These are phyloP conservation scores for Clonostachys sp. DNA, from an alignment of 2,329 filamentous ascomycete genomes.

Conservation along the genomic window DNA sequence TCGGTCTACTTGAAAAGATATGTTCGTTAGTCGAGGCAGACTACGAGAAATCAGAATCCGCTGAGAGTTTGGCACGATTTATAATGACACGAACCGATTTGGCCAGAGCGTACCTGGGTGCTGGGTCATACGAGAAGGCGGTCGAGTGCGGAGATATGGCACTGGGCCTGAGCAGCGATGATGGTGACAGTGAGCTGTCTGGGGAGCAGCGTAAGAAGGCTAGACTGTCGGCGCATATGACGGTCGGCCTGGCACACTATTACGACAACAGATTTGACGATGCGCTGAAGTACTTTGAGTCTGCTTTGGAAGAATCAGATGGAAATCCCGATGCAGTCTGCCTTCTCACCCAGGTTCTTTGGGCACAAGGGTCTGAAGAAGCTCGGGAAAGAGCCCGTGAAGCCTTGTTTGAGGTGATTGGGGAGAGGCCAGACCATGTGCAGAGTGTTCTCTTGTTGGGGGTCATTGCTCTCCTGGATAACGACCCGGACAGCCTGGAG, in stretches of 20 bases:
- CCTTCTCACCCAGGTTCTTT: constrained; percentile 84
- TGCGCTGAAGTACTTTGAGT: constrained; percentile 75
- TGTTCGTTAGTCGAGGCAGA: constrained; percentile 70
- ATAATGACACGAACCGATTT: constrained; percentile 83
- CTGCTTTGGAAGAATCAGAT: constrained; percentile 71
- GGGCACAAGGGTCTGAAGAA: constrained; percentile 76
- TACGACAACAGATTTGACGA: constrained; percentile 60
- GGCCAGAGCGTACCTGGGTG: constrained; percentile 75
- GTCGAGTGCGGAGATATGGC: constrained; percentile 78
- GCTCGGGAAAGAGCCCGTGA: constrained; percentile 74
- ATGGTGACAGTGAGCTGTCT: constrained; percentile 61
- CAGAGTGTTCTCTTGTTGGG: constrained; percentile 78
- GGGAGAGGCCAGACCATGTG: constrained; percentile 69
- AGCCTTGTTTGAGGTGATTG: constrained; percentile 76
- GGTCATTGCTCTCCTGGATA: constrained; percentile 76
- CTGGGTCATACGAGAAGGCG: constrained; percentile 60
- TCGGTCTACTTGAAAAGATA: constrained; percentile 58
- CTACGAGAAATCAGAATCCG: constrained; percentile 80
- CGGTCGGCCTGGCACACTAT: constrained; percentile 78
- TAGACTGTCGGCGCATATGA: constrained; percentile 79
- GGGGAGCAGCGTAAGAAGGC: constrained; percentile 63
- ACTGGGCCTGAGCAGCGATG: constrained; percentile 71
- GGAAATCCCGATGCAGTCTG: constrained; percentile 81
- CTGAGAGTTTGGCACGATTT: constrained; percentile 68
- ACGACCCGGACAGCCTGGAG: constrained; percentile 72